phyloP scores from a whole-genome alignment of 2,329 filamentous ascomycete species.

The Samsoniella hepiali region DNA sequence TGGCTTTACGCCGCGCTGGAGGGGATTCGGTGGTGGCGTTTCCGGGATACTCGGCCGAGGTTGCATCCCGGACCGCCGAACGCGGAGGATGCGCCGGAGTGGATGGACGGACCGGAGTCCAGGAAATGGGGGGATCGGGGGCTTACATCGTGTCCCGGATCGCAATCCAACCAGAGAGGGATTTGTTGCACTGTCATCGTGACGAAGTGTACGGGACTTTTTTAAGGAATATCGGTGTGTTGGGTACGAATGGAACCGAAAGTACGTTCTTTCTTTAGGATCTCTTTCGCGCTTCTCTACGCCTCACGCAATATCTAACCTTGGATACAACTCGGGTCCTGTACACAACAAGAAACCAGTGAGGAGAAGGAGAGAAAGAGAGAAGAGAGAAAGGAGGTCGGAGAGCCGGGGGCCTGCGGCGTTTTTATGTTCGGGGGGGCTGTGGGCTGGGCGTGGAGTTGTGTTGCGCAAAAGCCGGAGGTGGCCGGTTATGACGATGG shows the following conservation, averaged over 20 bases:
- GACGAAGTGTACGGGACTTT: neutral
- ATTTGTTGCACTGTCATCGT: conserved; percentile 35
- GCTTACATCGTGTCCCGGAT: conserved; percentile 66
- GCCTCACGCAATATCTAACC: conserved; percentile 3
- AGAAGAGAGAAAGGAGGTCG: neutral
- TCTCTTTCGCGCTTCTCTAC: neutral
- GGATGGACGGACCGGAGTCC: neutral
- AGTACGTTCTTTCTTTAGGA: neutral
- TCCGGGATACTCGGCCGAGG: neutral
- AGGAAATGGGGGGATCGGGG: neutral
- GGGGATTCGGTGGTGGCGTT: conserved; percentile 6
- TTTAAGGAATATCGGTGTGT: neutral
- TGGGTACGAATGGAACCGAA: neutral
- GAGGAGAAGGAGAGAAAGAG: neutral
- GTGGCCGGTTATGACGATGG: conserved; percentile 9
- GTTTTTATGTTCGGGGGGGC: neutral
- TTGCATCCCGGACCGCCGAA: conserved; percentile 7
- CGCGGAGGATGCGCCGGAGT: conserved; percentile 3
- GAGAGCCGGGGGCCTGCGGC: neutral
- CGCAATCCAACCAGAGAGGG: conserved; percentile 60
- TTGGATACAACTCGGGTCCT: neutral
- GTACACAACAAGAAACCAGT: neutral
- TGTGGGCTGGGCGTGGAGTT: neutral
- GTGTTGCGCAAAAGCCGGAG: conserved; percentile 5
- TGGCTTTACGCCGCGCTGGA: neutral